Evolutionary conservation across 768 basidiomycete species (phyloP), one percentile per base, ranked within the genome.

Genomic region (Pisolithus microcarpus): DNA sequence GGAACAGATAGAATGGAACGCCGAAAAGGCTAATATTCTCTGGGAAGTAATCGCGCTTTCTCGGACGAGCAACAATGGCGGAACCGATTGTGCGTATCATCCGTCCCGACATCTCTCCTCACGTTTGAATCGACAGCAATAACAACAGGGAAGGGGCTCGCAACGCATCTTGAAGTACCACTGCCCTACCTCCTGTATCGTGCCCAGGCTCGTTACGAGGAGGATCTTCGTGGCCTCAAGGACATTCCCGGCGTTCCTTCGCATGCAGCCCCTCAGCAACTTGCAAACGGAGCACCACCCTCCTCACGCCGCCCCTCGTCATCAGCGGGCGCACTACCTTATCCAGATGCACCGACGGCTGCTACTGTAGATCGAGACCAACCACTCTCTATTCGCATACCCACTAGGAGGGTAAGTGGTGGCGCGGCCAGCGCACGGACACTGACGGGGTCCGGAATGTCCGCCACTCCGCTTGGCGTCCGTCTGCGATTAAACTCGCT

Each of bases 31-130:
- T 42, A 84, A 84, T 54, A 79, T 88, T 6, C 72, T 92, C 7
- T 92, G 90, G 90, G 87, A 89, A 65, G 85, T 87, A 40, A 90
- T 92, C 55, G 84, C 88, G 48, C 77, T 80, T 58, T 87, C 87
- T 31, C 77, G 87, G 49, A 77, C 82, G 5, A 79, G 77, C 26
- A 86, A 89, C 54, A 82, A 81, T 48, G 78, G 80, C 16, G 85
- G 80, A 38, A 81, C 87, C 36, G 89, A 92, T 66, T 92, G 90
- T 90, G 61, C 70, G 85, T 36, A 39, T 47, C 45, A 46, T 38
- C 44, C 30, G 49, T 36, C 39, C 43, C 40, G 21, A 9, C 19
- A 7, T 19, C 24, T 13, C 34, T 11, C 28, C 4, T 7, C 18
- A n/a, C n/a, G 15, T 38, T 6, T 30, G 23, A 46, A 23, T 36